Evolutionary conservation across 139 green algal species (phyloP).

Genomic region (Chlorella sp.): DNA sequence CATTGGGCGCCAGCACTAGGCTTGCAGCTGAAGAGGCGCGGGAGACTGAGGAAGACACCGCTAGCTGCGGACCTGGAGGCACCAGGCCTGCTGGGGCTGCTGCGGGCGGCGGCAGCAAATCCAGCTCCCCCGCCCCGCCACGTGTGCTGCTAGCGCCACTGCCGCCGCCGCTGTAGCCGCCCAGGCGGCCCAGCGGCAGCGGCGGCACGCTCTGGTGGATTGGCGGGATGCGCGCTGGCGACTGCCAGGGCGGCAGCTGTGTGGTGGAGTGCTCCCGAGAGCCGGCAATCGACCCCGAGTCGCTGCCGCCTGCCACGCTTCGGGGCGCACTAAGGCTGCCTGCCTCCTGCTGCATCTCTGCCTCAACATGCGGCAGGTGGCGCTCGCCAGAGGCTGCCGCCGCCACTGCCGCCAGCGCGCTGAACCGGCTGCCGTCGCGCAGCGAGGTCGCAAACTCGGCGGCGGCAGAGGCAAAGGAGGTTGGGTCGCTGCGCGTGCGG

Average conservation of each 20-base stretch:
- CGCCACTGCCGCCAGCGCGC: not conserved
- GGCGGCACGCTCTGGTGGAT: not conserved
- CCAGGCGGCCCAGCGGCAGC: conserved; percentile 2
- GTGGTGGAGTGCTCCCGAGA: not conserved
- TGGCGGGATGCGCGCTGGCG: conserved; percentile 3
- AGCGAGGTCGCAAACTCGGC: no score
- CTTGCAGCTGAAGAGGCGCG: no score
- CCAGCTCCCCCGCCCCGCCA: no score
- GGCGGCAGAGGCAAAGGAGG: not conserved
- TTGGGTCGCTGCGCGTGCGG: not conserved
- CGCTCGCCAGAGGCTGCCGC: no score
- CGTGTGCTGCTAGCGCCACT: not conserved
- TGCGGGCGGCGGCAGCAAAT: not conserved
- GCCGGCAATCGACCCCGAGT: not conserved
- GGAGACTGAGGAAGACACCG: not conserved
- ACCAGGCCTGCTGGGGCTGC: not conserved
- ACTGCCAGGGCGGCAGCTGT: conserved; percentile 8
- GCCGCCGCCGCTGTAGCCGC: not conserved
- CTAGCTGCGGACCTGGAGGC: not conserved
- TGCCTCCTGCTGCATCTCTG: no score
- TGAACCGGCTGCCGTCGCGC: not conserved
- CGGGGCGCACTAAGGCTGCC: not conserved
- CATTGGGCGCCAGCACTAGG: no score
- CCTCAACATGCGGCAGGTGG: no score
- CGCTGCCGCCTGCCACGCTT: not conserved